Evolutionary conservation across 192 early-diverging fungal genomes (phyloP), one percentile per base, ranked within the genome.

Genomic region (Linnemannia hyalina): DNA sequence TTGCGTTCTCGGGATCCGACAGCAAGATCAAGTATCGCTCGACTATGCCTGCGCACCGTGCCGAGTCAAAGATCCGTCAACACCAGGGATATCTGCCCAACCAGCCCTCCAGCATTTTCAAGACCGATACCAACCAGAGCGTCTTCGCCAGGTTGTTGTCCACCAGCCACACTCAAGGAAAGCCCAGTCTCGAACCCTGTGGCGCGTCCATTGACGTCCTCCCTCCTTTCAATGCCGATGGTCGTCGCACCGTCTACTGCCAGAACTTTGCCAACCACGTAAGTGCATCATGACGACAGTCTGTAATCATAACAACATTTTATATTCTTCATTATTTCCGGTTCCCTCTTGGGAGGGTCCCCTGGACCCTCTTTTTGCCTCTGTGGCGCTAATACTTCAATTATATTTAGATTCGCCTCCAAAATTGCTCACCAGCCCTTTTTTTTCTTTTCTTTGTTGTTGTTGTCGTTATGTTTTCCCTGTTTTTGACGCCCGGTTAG

Each of bases 171-270:
- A 86, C 90, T 15, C 90, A 94, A 68, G 82, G 71, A 78, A 92
- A 91, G 36, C 92, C 95, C 0, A 93, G 93, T 81, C 89, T 91
- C 42, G 95, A 95, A 68, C 92, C 93, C 74, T 96, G 95, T 79
- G 86, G 91, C 41, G 93, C 92, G 52, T 89, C 89, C 75, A 91
- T 96, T 54, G 88, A 90, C 29, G 82, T 90, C 29, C 84, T 89
- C 38, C 86, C 92, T 73, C 91, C 92, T 9, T 89, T 89, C 68
- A 84, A 81, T 49, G 87, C 93, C 36, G 95, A 94, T 9, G 90
- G 92, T 20, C 90, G 88, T 49, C 92, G 92, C n/a, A 93, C 89
- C 11, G 65, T 96, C 10, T 94, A 93, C 79, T 93, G 91, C 85
- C 93, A 93, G 52, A 95, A 94, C 73, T 92, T 92, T 85, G 92